Evolutionary conservation across 106 monocot genomes (phyloP).

Genomic region (Posidonia australis): DNA sequence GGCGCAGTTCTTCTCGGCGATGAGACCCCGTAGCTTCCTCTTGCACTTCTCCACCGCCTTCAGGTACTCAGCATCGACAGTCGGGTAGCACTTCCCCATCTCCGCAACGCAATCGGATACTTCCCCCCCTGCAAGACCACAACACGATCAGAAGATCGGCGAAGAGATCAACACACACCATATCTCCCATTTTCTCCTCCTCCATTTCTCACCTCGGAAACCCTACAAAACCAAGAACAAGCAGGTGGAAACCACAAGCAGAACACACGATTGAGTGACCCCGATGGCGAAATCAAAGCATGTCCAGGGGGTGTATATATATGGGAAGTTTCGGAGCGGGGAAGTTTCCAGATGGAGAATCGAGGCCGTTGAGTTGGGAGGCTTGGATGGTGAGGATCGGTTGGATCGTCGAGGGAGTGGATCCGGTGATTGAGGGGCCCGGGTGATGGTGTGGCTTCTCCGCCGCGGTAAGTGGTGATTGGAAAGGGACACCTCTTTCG

Average conservation of each 20-base stretch:
- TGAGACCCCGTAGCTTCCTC: constrained; percentile 78
- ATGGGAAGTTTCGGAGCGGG: not conserved
- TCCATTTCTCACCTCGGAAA: not conserved
- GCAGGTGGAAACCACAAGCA: not conserved
- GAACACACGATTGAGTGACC: not conserved
- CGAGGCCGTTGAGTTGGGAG: no score
- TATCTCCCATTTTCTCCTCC: not conserved
- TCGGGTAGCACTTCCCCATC: constrained; percentile 74
- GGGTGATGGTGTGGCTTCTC: no score
- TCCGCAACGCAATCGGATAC: not conserved
- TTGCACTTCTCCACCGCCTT: constrained; percentile 69
- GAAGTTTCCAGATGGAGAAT: not conserved
- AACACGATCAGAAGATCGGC: not conserved
- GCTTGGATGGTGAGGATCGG: no score
- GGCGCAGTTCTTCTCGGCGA: constrained; percentile 94
- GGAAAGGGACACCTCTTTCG: no score
- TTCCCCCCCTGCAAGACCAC: not conserved
- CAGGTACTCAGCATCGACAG: constrained; percentile 71
- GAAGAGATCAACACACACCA: not conserved
- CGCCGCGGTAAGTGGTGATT: not conserved
- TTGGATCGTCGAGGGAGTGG: not conserved
- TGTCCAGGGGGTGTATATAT: not conserved
- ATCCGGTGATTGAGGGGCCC: not conserved
- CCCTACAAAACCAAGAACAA: not conserved
- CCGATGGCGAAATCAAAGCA: not conserved